A percentile compares a stretch with the other conserved stretches of the same genome.
Conservation (phyloP, 148 eudicot genomes). For the Pouteria glomerata region DNA sequence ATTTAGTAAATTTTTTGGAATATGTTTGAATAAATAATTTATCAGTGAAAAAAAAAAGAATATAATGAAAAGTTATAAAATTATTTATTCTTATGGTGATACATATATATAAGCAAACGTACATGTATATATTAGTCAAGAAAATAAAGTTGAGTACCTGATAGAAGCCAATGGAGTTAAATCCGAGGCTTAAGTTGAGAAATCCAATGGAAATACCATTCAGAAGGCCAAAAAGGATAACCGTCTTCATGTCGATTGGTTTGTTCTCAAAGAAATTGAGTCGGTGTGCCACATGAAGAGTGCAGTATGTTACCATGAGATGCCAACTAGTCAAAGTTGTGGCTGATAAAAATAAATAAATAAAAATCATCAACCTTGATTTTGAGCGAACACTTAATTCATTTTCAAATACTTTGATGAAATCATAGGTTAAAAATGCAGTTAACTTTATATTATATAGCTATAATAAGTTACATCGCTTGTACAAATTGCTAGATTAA, state of each 20-base stretch:
- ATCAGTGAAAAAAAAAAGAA: too few species aligned
- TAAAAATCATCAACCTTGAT: not conserved
- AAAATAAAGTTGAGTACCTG: constrained; percentile 28
- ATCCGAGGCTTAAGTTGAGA: constrained; percentile 90
- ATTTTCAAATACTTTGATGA: too few species aligned
- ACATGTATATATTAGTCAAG: too few species aligned
- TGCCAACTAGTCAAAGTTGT: constrained; percentile 97
- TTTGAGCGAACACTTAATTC: not conserved
- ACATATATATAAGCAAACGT: too few species aligned
- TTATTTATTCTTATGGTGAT: too few species aligned
- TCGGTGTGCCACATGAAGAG: constrained; percentile 66
- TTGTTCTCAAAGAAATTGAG: constrained; percentile 77
- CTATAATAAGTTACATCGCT: too few species aligned
- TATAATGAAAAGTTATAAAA: too few species aligned
- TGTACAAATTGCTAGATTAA: too few species aligned
- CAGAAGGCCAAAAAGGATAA: constrained; percentile 64
- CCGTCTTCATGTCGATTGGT: constrained; percentile 74
- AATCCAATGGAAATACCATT: constrained; percentile 89
- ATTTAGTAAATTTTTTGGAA: too few species aligned
- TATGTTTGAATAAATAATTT: too few species aligned
- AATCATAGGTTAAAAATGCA: too few species aligned
- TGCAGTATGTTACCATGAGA: constrained; percentile 85
- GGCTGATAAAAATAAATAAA: constrained; percentile 34
- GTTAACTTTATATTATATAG: too few species aligned
- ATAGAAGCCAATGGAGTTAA: constrained; percentile 92